phyloP scores from a whole-genome alignment of 2,329 filamentous ascomycete genomes.

The Fusarium sp. region DNA sequence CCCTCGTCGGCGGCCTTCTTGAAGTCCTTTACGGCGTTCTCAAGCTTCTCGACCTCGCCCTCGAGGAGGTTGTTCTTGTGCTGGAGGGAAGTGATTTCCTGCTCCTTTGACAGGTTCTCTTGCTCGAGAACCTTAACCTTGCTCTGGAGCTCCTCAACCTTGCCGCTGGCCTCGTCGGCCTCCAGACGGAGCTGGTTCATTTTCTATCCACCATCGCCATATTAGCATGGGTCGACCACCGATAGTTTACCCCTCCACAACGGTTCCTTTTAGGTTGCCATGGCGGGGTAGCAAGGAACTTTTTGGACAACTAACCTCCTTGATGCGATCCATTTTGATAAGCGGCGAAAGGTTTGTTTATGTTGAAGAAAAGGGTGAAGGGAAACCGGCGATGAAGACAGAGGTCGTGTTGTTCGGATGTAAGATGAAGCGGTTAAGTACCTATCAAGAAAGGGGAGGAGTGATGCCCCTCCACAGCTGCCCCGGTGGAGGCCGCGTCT shows the following conservation, averaged over 20 bases:
- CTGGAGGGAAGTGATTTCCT: conserved; percentile 94
- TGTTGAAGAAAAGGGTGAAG: conserved; percentile 19
- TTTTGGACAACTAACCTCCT: conserved; percentile 73
- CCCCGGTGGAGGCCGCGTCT: conserved; percentile 38
- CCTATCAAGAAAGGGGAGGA: conserved; percentile 50
- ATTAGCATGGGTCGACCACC: conserved; percentile 38
- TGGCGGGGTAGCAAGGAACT: conserved; percentile 45
- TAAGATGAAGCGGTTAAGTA: conserved; percentile 47
- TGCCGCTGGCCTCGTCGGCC: conserved; percentile 83
- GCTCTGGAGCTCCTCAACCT: conserved; percentile 86
- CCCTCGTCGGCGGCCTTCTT: conserved; percentile 89
- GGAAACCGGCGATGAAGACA: conserved; percentile 43
- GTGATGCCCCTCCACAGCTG: conserved; percentile 51
- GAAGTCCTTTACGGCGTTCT: conserved; percentile 81
- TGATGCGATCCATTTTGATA: conserved; percentile 83
- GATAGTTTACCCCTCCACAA: conserved; percentile 45
- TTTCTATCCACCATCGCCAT: conserved; percentile 67
- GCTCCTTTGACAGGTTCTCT: conserved; percentile 95
- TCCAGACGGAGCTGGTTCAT: conserved; percentile 95
- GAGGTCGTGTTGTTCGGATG: conserved; percentile 47
- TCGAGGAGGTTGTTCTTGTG: conserved; percentile 97
- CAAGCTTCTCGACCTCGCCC: conserved; percentile 90
- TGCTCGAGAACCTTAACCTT: conserved; percentile 93
- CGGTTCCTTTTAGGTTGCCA: conserved; percentile 38
- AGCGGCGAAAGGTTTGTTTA: conserved; percentile 14